Evolutionary conservation across 306 rosid genomes (phyloP).

Genomic region (Vigna unguiculata): DNA sequence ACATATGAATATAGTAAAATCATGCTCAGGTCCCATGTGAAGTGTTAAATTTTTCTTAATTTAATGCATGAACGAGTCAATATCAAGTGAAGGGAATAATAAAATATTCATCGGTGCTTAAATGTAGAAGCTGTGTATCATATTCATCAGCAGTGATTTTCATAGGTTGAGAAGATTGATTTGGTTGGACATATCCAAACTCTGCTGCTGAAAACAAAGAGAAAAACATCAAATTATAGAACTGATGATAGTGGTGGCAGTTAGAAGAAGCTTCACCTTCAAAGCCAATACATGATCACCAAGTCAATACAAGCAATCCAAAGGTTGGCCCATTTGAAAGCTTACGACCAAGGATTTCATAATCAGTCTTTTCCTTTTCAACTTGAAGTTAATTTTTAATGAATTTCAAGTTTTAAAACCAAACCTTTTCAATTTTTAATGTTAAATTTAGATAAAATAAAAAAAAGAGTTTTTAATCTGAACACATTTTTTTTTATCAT

Average conservation of each 20-base stretch:
- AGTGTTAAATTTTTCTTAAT: constrained; percentile 30
- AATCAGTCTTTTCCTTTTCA: not conserved
- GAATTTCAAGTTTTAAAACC: not conserved
- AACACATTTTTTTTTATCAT: not conserved
- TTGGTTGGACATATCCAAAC: not conserved
- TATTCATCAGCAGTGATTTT: constrained; percentile 29
- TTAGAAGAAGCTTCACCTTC: constrained; percentile 43
- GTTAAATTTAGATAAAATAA: not conserved
- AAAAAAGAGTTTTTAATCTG: not conserved
- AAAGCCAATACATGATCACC: constrained; percentile 39
- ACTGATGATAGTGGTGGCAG: constrained; percentile 31
- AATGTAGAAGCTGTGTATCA: constrained; percentile 10
- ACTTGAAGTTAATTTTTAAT: not conserved
- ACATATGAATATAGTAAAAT: not conserved
- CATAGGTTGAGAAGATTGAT: constrained; percentile 28
- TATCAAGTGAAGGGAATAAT: constrained; percentile 17
- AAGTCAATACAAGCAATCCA: constrained; percentile 35
- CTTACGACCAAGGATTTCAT: constrained; percentile 5
- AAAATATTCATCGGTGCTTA: constrained; percentile 1
- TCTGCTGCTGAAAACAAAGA: constrained; percentile 1
- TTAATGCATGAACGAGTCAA: not conserved
- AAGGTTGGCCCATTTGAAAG: constrained; percentile 12
- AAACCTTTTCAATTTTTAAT: not conserved
- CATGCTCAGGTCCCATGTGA: constrained; percentile 35
- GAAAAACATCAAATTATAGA: constrained; percentile 9